A percentile compares a stretch with the other conserved stretches of the same genome.
These are phyloP conservation scores for Colletotrichum sp. DNA, from an alignment of 2,329 filamentous ascomycete species.

Conservation along the genomic window DNA sequence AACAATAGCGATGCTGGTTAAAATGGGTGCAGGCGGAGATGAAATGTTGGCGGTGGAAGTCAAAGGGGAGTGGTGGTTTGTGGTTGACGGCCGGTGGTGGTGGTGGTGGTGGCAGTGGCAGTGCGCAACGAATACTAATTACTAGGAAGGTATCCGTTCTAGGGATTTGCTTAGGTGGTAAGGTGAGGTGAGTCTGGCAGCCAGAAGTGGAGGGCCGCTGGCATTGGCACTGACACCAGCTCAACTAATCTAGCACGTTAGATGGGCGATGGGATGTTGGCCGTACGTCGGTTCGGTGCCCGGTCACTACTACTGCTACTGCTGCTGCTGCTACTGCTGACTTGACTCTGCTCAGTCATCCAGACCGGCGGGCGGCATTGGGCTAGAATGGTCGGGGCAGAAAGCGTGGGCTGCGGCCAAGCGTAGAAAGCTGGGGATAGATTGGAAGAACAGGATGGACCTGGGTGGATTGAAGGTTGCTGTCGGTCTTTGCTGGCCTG, in stretches of 20 bases:
- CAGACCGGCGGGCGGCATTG: neutral
- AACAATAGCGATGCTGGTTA: slow-evolving; percentile 7
- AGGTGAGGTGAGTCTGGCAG: neutral
- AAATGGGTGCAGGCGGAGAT: neutral
- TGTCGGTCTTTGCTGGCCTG: neutral
- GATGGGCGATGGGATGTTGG: neutral
- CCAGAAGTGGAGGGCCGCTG: neutral
- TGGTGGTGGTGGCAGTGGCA: neutral
- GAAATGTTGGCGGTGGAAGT: slow-evolving; percentile 6
- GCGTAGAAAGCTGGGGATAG: slow-evolving; percentile 7
- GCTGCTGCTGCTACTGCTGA: neutral
- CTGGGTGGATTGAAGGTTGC: neutral
- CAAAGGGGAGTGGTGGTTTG: neutral
- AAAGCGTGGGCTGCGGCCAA: neutral
- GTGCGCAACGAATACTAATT: neutral
- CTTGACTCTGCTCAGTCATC: slow-evolving; percentile 1
- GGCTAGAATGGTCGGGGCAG: slow-evolving; percentile 9
- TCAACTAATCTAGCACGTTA: neutral
- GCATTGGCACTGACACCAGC: neutral
- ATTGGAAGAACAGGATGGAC: neutral
- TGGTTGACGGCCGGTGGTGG: neutral
- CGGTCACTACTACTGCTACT: neutral
- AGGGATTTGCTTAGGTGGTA: neutral
- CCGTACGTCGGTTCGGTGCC: neutral
- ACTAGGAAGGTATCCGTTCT: neutral